These are phyloP conservation scores for Austroboletus festivus DNA, from an alignment of 768 basidiomycete species.

Conservation along the genomic window DNA sequence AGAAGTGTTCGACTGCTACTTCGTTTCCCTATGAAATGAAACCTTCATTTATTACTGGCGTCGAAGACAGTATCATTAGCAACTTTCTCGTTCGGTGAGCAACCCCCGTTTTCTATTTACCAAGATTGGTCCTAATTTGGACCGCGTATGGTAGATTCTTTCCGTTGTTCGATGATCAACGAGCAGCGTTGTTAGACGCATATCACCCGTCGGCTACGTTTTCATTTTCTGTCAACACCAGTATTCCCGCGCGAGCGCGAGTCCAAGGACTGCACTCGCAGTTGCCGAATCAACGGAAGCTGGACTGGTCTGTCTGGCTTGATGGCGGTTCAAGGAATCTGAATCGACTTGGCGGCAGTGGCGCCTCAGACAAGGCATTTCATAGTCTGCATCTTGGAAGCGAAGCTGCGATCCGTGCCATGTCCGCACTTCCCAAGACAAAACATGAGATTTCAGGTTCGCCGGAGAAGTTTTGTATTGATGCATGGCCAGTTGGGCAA, in stretches of 20 bases:
- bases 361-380: slow-evolving; percentile 58
- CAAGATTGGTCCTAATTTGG: slow-evolving; percentile 5
- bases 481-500: slow-evolving; percentile 74
- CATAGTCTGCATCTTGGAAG: slow-evolving; percentile 70
- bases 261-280: slow-evolving; percentile 64
- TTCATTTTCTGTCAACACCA: slow-evolving; percentile 83
- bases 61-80: slow-evolving; percentile 64
- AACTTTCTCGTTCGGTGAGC: slow-evolving; percentile 76
- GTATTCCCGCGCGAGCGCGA: slow-evolving; percentile 74
- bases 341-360: slow-evolving; percentile 57
- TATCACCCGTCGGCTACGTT: slow-evolving; percentile 90
- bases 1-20: slow-evolving; percentile 54
- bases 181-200: slow-evolving; percentile 60
- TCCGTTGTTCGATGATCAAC: slow-evolving; percentile 75
- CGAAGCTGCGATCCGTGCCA: slow-evolving; percentile 57
- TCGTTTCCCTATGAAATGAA: slow-evolving; percentile 78
- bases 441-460: slow-evolving; percentile 79
- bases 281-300: slow-evolving; percentile 79
- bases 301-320: slow-evolving; percentile 78
- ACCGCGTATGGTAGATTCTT: slow-evolving; percentile 65
- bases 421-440: slow-evolving; percentile 68
- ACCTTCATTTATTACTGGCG: slow-evolving; percentile 70
- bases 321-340: slow-evolving; percentile 71
- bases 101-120: not conserved
- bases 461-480: slow-evolving; percentile 81